Percentiles rank a stretch among this genome's conserved stretches.
phyloP scores from a whole-genome alignment of 306 rosid genomes.

The Quercus gilva region DNA sequence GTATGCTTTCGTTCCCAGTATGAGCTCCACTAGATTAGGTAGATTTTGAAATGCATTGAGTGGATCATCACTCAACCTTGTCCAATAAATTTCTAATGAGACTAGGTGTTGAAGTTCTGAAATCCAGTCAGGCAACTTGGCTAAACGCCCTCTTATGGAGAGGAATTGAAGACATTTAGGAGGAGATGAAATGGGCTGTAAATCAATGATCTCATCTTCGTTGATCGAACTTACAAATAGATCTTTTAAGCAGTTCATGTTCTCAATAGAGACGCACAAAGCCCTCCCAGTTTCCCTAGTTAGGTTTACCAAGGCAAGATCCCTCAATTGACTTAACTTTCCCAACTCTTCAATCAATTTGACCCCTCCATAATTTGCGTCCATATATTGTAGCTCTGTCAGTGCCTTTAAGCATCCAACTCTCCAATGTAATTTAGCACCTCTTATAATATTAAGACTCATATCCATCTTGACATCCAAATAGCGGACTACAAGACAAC shows the following conservation, averaged over 20 bases:
- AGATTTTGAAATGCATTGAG: neutral
- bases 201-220: slow-evolving; percentile 8
- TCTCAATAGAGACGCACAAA: neutral
- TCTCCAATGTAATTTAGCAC: neutral
- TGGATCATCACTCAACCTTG: neutral
- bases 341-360: neutral
- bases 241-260: slow-evolving; percentile 7
- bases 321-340: neutral
- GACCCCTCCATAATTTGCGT: neutral
- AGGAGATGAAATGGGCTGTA: neutral
- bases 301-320: neutral
- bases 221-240: neutral
- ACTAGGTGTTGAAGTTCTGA: neutral
- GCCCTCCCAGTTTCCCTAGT: neutral
- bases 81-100: neutral
- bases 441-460: neutral
- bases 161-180: neutral
- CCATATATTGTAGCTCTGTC: neutral
- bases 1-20: neutral
- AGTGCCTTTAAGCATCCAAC: neutral
- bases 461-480: neutral
- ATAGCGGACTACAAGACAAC: neutral
- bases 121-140: slow-evolving; percentile 13
- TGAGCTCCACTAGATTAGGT: neutral
- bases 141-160: neutral